phyloP scores from a whole-genome alignment of 176 grass and related monocot genomes.

The Aegilops tauschii region DNA sequence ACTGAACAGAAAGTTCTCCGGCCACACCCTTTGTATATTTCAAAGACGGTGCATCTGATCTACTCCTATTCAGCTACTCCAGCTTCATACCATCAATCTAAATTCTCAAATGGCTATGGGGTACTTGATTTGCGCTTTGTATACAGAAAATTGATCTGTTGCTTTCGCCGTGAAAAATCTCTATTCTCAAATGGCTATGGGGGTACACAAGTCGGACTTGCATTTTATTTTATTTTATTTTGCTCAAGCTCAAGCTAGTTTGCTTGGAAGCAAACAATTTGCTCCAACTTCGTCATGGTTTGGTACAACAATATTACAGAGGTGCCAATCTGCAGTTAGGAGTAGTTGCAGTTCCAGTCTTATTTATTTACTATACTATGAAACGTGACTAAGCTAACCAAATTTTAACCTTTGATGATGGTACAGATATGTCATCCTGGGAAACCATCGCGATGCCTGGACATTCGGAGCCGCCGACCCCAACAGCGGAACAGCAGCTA shows the following conservation, averaged over 20 bases:
- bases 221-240: not conserved
- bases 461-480: conserved; percentile 85
- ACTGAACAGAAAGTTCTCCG: not conserved
- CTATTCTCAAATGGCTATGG: too few species aligned
- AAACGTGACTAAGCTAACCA: not conserved
- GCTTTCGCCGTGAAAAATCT: too few species aligned
- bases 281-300: not conserved
- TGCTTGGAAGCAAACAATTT: not conserved
- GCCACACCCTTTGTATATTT: not conserved
- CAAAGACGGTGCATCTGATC: not conserved
- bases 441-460: conserved; percentile 97
- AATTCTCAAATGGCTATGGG: not conserved
- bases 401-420: not conserved
- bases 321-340: not conserved
- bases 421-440: conserved; percentile 74
- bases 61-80: not conserved
- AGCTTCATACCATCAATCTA: not conserved
- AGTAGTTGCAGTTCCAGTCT: not conserved
- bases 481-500: conserved; percentile 83
- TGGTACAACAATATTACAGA: not conserved
- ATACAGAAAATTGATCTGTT: not conserved
- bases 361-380: not conserved
- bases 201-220: not conserved
- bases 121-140: not conserved
- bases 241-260: not conserved